phyloP scores from a whole-genome alignment of 805 yeast species.

The Kodamaea nitidulidarum region DNA sequence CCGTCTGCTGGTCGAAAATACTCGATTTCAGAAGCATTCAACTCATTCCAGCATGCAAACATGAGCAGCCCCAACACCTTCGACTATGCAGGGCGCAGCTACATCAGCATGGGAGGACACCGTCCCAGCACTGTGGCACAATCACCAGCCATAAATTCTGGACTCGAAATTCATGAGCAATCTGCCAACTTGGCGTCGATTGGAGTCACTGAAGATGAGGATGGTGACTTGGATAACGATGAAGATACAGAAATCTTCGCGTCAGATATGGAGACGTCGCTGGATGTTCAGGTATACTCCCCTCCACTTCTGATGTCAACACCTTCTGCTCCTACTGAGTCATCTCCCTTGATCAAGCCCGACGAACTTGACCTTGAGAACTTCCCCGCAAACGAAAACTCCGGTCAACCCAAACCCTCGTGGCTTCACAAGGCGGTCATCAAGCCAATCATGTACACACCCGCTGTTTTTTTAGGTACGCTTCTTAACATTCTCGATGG shows the following conservation, averaged over 20 bases:
- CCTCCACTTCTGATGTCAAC: neutral
- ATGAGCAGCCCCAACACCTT: constrained; percentile 18
- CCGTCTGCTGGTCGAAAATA: constrained; percentile 7
- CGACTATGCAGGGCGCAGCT: constrained; percentile 38
- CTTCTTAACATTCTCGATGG: constrained; percentile 88
- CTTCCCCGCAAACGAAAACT: neutral
- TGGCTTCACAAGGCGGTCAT: constrained; percentile 8
- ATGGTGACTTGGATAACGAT: constrained; percentile 5
- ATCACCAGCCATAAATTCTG: constrained; percentile 47
- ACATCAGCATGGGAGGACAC: constrained; percentile 29
- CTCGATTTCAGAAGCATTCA: constrained; percentile 15
- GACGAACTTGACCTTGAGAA: constrained; percentile 12
- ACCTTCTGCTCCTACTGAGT: constrained; percentile 7
- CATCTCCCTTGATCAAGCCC: constrained; percentile 14
- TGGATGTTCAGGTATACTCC: neutral
- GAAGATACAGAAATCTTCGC: constrained; percentile 1
- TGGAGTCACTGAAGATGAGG: constrained; percentile 43
- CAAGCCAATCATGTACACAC: constrained; percentile 50
- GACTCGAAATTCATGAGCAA: constrained; percentile 50
- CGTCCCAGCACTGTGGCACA: constrained; percentile 22
- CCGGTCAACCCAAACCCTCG: neutral
- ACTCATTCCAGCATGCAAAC: constrained; percentile 10
- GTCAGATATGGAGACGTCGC: neutral
- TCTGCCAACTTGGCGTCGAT: constrained; percentile 54
- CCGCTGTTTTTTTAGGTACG: constrained; percentile 83